phyloP scores from a whole-genome alignment of 2,329 filamentous ascomycete genomes.

The Teratosphaeria viscida region DNA sequence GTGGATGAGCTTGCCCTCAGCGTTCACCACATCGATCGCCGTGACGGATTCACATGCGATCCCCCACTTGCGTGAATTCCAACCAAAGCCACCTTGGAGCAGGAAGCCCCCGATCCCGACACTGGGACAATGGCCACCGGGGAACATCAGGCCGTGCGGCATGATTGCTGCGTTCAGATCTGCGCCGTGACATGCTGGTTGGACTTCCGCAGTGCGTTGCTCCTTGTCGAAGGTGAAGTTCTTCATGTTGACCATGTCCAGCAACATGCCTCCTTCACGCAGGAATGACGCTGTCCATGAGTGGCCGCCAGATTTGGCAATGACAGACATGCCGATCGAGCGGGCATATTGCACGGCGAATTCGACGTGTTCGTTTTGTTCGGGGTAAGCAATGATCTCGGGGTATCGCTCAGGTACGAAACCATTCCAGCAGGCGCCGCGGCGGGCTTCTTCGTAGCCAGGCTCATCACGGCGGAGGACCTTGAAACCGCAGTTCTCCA shows the following conservation, averaged over 20 bases:
- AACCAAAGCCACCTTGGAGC: conserved; percentile 48
- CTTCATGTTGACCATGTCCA: conserved; percentile 33
- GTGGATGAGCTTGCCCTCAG: conserved; percentile 30
- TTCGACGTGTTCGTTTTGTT: neutral
- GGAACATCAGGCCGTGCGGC: conserved; percentile 37
- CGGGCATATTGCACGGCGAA: neutral
- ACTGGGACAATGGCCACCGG: conserved; percentile 46
- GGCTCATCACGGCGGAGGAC: neutral
- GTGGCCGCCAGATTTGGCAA: conserved; percentile 29
- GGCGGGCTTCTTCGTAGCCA: neutral
- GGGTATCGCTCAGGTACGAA: neutral
- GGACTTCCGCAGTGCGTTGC: conserved; percentile 31
- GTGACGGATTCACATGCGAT: conserved; percentile 42
- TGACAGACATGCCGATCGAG: neutral
- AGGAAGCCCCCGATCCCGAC: conserved; percentile 48
- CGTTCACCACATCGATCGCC: conserved; percentile 40
- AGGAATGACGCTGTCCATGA: conserved; percentile 42
- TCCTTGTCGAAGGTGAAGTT: conserved; percentile 30
- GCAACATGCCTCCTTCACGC: conserved; percentile 35
- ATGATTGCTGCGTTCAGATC: conserved; percentile 33
- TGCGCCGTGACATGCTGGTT: conserved; percentile 40
- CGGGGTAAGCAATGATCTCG: neutral
- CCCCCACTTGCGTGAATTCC: conserved; percentile 48
- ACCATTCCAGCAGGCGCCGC: neutral
- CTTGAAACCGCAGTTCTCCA: neutral